Evolutionary conservation across 176 grass and related monocot genomes (phyloP), one percentile per base, ranked within the genome.

Genomic region (Lolium perenne): DNA sequence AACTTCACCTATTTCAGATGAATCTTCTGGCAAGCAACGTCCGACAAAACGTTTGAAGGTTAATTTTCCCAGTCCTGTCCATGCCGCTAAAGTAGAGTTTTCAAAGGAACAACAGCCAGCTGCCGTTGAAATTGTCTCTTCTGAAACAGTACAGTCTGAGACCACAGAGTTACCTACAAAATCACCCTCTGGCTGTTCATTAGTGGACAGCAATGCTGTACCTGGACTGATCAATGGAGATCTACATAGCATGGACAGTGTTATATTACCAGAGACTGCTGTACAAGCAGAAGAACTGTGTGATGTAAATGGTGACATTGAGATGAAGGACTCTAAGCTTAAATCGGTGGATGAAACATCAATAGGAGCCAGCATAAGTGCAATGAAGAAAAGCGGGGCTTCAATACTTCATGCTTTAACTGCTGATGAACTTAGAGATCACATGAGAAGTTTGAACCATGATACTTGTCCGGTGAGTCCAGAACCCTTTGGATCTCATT

Each of bases 341-440:
- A 38, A 13, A 76, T 64, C 68, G 80, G 38, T 76, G 59, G 80
- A 88, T 74, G 54, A 63, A 69, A 65, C 32, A 90, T 43, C 71
- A 84, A 46, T 56, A 55, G 66, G 47, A 23, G 18, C 32, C 54
- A 87, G 41, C 23, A 66, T 77, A 75, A 22, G 82, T 72, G 38
- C 76, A 75, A 74, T 45, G 85, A 80, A 74, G 72, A 87, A 80
- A 59, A 83, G 74, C 87, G 82, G 86, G 56, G 88, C 79, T 92
- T 95, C 94, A 23, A 69, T 95, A 85, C 90, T 98, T 72, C 92
- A 98, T 89, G 72, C 92, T 71, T 94, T 95, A 76, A 94, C 88
- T 84, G 50, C 82, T 3, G 71, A 92, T 53, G 82, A 91, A 64
- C 71, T 98, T 81, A 90, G 84, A 74, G 78, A 92, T 82, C 97